A percentile compares a stretch with the other conserved stretches of the same genome.
Evolutionary conservation across 2,329 filamentous ascomycete genomes (phyloP).

Genomic region (Penicillium crustosum): DNA sequence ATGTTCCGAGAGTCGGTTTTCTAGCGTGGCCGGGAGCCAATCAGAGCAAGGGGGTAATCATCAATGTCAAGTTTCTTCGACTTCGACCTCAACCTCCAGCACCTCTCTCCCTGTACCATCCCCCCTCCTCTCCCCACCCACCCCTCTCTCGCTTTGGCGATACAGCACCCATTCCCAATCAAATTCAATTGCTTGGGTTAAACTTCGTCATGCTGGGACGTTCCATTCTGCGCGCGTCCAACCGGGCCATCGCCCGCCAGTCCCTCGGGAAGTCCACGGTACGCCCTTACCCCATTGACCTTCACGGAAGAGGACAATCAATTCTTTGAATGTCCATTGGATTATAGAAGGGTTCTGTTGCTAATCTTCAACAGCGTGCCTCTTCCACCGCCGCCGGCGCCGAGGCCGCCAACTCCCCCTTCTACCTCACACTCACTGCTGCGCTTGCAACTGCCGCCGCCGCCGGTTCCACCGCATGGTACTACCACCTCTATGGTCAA

Average conservation of each 20-base stretch:
- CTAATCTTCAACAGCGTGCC: constrained; percentile 53
- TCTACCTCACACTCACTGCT: constrained; percentile 82
- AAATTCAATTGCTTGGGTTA: constrained; percentile 36
- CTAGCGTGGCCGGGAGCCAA: constrained; percentile 35
- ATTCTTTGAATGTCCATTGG: constrained; percentile 24
- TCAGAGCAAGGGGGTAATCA: constrained; percentile 38
- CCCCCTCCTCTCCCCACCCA: constrained; percentile 29
- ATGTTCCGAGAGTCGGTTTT: constrained; percentile 39
- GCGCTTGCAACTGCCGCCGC: constrained; percentile 83
- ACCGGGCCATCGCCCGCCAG: constrained; percentile 75
- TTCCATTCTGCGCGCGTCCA: constrained; percentile 85
- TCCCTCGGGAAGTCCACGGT: constrained; percentile 73
- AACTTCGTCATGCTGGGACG: constrained; percentile 77
- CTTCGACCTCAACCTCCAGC: constrained; percentile 36
- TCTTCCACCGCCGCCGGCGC: constrained; percentile 70
- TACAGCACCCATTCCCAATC: constrained; percentile 30
- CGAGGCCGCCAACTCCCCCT: constrained; percentile 70
- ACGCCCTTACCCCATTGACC: constrained; percentile 52
- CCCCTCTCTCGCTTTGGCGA: constrained; percentile 34
- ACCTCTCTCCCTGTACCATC: constrained; percentile 35
- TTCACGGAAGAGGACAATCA: constrained; percentile 30
- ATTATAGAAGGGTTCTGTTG: constrained; percentile 32
- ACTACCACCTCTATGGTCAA: constrained; percentile 93
- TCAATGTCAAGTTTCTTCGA: constrained; percentile 39
- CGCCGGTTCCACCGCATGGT: constrained; percentile 90